Conservation (phyloP, 495 filamentous ascomycete genomes). For the Penicillium goetzii region DNA sequence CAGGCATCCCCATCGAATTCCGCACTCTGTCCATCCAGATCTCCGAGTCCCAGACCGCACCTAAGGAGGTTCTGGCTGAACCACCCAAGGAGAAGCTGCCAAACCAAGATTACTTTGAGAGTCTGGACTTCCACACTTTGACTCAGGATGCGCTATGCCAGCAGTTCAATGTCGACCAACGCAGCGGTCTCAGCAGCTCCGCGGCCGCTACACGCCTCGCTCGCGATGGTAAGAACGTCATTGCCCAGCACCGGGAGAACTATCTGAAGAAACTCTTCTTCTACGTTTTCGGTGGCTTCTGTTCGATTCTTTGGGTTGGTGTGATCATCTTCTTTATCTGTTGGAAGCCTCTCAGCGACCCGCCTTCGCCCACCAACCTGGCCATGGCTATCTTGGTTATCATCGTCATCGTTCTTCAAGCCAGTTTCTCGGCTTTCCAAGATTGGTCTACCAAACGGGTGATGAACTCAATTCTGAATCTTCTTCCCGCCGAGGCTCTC, state of each 20-base stretch:
- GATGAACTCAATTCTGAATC: slow-evolving; percentile 66
- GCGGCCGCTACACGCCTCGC: slow-evolving; percentile 48
- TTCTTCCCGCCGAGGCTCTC: slow-evolving; percentile 68
- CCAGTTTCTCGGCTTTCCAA: slow-evolving; percentile 69
- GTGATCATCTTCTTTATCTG: slow-evolving; percentile 71
- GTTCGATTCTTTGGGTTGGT: slow-evolving; percentile 68
- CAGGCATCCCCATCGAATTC: slow-evolving; percentile 48
- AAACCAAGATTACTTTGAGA: slow-evolving; percentile 47
- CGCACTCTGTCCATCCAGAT: slow-evolving; percentile 52
- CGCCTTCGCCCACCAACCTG: slow-evolving; percentile 66
- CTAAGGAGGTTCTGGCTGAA: slow-evolving; percentile 27
- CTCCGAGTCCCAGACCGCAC: slow-evolving; percentile 42
- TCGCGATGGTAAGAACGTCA: slow-evolving; percentile 64
- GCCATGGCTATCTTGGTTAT: slow-evolving; percentile 69
- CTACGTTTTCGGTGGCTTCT: slow-evolving; percentile 77
- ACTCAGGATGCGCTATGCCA: slow-evolving; percentile 33
- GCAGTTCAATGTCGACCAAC: slow-evolving; percentile 39
- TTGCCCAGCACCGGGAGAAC: slow-evolving; percentile 60
- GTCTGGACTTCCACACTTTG: slow-evolving; percentile 43
- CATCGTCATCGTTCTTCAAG: slow-evolving; percentile 70
- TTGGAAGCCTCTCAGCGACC: slow-evolving; percentile 75
- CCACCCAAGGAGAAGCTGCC: slow-evolving; percentile 33
- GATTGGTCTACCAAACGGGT: slow-evolving; percentile 67
- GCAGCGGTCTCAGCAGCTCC: slow-evolving; percentile 33
- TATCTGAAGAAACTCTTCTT: slow-evolving; percentile 59